phyloP scores from a whole-genome alignment of 129 eudicot genomes.

The Helianthus annuus region HanXRQr2.0-SUNRISE NC_035448.2:52247409-52247908 shows the following conservation, averaged over 20 bases:
- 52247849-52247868: neutral
- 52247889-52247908: neutral
- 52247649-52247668: constrained; percentile 10
- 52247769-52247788: constrained; percentile 34
- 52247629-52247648: neutral
- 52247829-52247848: neutral
- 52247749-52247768: constrained; percentile 38
- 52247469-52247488: too few species aligned
- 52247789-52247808: constrained; percentile 24
- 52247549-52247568: neutral
- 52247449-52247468: too few species aligned
- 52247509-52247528: too few species aligned
- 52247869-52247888: too few species aligned
- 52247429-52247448: too few species aligned
- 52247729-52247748: constrained; percentile 28
- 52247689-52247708: constrained; percentile 7
- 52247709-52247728: constrained; percentile 16
- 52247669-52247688: constrained; percentile 17
- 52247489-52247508: too few species aligned
- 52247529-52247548: neutral
- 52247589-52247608: neutral
- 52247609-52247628: neutral
- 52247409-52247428: too few species aligned
- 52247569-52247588: neutral
- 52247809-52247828: too few species aligned